phyloP scores from a whole-genome alignment of 2,329 filamentous ascomycete species.

The Lachnellula suecica region DNA sequence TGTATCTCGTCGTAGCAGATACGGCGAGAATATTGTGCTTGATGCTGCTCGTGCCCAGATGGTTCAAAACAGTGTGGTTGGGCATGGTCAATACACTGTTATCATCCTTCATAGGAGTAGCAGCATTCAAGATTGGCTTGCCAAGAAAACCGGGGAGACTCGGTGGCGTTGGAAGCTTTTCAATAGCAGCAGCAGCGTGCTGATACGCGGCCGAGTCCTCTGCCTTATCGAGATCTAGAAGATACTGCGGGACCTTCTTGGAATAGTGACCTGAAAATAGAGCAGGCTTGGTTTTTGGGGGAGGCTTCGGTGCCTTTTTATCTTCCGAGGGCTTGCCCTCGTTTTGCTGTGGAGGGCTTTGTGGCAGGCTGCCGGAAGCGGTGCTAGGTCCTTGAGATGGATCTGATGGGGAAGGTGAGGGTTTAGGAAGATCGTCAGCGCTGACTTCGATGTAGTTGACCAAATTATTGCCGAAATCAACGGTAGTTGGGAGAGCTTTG shows the following conservation, averaged over 20 bases:
- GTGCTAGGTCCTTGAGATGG: slow-evolving; percentile 16
- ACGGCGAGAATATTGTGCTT: slow-evolving; percentile 95
- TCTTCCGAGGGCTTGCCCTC: slow-evolving; percentile 35
- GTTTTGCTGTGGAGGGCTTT: slow-evolving; percentile 11
- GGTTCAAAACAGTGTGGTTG: slow-evolving; percentile 95
- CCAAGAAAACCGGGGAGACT: slow-evolving; percentile 85
- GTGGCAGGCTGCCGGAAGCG: slow-evolving; percentile 16
- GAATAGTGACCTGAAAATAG: slow-evolving; percentile 63
- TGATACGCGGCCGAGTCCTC: slow-evolving; percentile 76
- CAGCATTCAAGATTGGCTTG: slow-evolving; percentile 91
- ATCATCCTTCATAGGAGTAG: slow-evolving; percentile 92
- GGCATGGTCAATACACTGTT: slow-evolving; percentile 96
- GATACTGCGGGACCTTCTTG: slow-evolving; percentile 75
- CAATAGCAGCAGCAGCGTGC: slow-evolving; percentile 71
- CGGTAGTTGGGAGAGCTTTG: slow-evolving; percentile 83
- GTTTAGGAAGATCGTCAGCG: slow-evolving; percentile 63
- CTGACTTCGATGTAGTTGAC: slow-evolving; percentile 98
- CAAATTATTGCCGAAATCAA: slow-evolving; percentile 96
- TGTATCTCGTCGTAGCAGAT: slow-evolving; percentile 95
- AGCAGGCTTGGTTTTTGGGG: slow-evolving; percentile 55
- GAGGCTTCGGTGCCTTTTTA: slow-evolving; percentile 36
- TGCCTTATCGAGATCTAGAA: slow-evolving; percentile 81
- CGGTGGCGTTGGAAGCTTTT: slow-evolving; percentile 80
- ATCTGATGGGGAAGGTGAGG: slow-evolving; percentile 33
- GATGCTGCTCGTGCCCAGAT: slow-evolving; percentile 95